Conservation (phyloP, 495 filamentous ascomycete genomes). For the Immersiella caudata region DNA sequence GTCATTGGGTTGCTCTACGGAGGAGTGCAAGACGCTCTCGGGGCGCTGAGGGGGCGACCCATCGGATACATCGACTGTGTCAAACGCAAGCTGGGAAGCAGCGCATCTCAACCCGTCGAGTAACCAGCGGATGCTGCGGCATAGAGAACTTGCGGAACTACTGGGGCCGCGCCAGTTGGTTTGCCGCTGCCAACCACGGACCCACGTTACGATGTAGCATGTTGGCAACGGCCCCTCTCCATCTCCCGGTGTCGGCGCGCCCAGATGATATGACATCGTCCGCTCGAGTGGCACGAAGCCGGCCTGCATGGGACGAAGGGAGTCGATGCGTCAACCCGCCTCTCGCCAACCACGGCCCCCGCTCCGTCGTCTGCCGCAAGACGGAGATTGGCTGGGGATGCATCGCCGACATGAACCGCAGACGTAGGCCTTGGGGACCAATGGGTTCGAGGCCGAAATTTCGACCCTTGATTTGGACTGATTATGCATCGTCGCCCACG, state of each 20-base stretch:
- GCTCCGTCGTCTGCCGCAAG: not conserved
- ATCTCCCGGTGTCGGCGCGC: slow-evolving; percentile 8
- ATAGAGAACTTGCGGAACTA: slow-evolving; percentile 25
- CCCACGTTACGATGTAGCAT: not conserved
- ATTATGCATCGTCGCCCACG: not conserved
- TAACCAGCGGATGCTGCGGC: slow-evolving; percentile 69
- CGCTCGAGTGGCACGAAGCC: slow-evolving; percentile 5
- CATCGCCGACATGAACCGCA: slow-evolving; percentile 9
- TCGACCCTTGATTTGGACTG: slow-evolving; percentile 4
- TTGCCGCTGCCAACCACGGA: slow-evolving; percentile 3
- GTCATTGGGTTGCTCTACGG: slow-evolving; percentile 79
- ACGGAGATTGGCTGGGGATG: not conserved
- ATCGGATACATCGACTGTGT: slow-evolving; percentile 74
- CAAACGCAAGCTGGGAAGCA: slow-evolving; percentile 32
- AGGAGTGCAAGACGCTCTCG: slow-evolving; percentile 65
- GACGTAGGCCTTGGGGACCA: not conserved
- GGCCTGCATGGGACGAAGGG: slow-evolving; percentile 5
- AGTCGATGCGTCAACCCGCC: not conserved
- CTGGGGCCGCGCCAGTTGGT: not conserved
- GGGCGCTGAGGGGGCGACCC: slow-evolving; percentile 62
- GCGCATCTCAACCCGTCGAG: not conserved
- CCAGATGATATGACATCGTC: not conserved
- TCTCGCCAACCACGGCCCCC: slow-evolving; percentile 1
- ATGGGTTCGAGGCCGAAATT: slow-evolving; percentile 3
- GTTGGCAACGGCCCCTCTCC: not conserved